Conservation (phyloP, 2,329 filamentous ascomycete genomes). For the Metarhizium sp. region DNA sequence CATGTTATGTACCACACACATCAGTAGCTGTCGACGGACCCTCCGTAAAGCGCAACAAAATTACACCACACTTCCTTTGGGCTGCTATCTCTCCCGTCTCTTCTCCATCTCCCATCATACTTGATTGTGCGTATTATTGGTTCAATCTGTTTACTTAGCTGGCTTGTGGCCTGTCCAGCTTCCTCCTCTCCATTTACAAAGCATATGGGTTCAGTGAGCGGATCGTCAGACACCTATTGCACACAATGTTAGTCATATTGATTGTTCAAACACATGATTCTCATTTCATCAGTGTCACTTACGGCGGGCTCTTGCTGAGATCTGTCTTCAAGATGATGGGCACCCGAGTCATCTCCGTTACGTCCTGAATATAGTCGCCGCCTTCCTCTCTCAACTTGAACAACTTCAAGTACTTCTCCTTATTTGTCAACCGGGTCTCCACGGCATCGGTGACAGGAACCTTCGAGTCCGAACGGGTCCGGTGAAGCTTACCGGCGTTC, state of each 20-base stretch:
- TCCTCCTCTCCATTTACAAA: conserved; percentile 26
- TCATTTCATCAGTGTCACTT: conserved; percentile 42
- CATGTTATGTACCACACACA: conserved; percentile 12
- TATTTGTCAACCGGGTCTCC: conserved; percentile 76
- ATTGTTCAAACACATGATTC: not conserved
- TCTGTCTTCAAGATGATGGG: conserved; percentile 99
- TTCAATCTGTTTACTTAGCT: conserved; percentile 4
- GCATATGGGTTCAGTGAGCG: conserved; percentile 75
- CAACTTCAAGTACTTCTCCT: conserved; percentile 89
- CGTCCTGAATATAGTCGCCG: conserved; percentile 95
- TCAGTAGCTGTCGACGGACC: conserved; percentile 4
- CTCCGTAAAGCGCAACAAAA: not conserved
- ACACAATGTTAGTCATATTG: not conserved
- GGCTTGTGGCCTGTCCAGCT: conserved; percentile 1
- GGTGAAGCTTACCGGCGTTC: conserved; percentile 61
- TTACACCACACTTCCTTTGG: conserved; percentile 7
- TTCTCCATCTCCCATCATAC: not conserved
- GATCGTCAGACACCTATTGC: conserved; percentile 66
- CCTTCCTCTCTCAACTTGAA: conserved; percentile 87
- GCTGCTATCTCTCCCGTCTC: not conserved
- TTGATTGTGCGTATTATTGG: not conserved
- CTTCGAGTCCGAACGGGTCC: conserved; percentile 91
- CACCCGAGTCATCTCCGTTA: conserved; percentile 93
- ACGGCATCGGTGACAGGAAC: conserved; percentile 65
- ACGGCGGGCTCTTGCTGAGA: conserved; percentile 97